Base-by-base conservation (phyloP, 1,139 yeast genomes). In the Kodamaea fungicola region DNA sequence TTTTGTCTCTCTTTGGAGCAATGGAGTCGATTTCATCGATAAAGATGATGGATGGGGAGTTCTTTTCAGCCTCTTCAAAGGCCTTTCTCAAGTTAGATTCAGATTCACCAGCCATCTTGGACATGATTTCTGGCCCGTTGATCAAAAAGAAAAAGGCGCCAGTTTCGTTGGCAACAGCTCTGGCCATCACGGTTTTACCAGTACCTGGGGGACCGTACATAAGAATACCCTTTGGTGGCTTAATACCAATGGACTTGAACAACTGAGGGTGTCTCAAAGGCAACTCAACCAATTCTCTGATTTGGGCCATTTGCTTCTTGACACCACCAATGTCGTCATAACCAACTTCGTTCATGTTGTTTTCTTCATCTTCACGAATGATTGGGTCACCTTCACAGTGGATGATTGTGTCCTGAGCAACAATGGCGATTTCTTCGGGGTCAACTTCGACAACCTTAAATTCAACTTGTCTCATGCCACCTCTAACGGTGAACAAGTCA, bases 61-160 rank as follows among this genome's bases (percentile, higher is more conserved):
- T 48, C 74, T 92, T 92, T 70, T 92, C 98, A 37, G 99, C 98
- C 69, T 92, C 98, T 67, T 92, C 99, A 55, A 92, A 92, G 4
- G 98, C 98, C 70, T 90, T 90, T 72, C 99, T 83, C 64, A 92
- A 75, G 58, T 92, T 92, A 31, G 96, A 86, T 71, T 92, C 99
- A 16, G 97, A 88, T 68, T 92, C 99, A 72, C 99, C 99, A 33
- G 99, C 98, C 99, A 92, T 92, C 71, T 92, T 92, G 40, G 97
- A 89, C 98, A 92, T 92, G 59, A 92, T 95, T 69, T 92, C 98
- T n/a, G 99, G 99, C 64, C 98, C 99, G 61, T 92, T 92, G 62
- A 92, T 92, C 58, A 92, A 77, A 64, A 92, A 92, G 79, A 92
- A 92, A 64, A 92, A 92, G 1, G 98, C 99, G 57, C 98, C 98